Conservation (phyloP, 2,329 filamentous ascomycete species). For the Ascochyta fabae region DNA sequence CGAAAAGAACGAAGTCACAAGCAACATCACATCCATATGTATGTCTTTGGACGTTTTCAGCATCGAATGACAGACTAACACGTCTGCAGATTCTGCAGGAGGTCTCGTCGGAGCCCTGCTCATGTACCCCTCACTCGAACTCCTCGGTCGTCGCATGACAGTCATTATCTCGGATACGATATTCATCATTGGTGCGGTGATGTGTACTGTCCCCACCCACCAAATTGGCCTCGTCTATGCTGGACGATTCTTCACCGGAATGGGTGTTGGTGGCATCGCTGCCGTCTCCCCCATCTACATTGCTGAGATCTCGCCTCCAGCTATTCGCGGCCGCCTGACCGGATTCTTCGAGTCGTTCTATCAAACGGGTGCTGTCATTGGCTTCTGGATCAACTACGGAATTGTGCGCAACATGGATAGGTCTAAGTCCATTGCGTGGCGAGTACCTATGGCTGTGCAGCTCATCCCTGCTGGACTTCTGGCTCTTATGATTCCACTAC, state of each 20-base stretch:
- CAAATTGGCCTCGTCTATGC: slow-evolving; percentile 50
- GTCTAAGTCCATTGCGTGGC: slow-evolving; percentile 52
- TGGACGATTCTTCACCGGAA: slow-evolving; percentile 49
- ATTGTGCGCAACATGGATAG: slow-evolving; percentile 54
- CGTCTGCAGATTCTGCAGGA: slow-evolving; percentile 51
- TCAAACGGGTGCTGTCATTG: slow-evolving; percentile 46
- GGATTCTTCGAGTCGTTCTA: slow-evolving; percentile 58
- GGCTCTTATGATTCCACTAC: slow-evolving; percentile 51
- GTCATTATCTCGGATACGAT: slow-evolving; percentile 56
- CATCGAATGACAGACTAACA: not conserved
- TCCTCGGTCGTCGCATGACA: slow-evolving; percentile 59
- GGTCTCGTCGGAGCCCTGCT: slow-evolving; percentile 61
- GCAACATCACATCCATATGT: slow-evolving; percentile 58
- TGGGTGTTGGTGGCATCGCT: slow-evolving; percentile 48
- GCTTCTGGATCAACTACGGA: slow-evolving; percentile 58
- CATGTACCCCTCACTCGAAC: slow-evolving; percentile 54
- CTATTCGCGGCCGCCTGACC: slow-evolving; percentile 64
- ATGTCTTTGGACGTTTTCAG: slow-evolving; percentile 1
- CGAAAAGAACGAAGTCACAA: slow-evolving; percentile 53
- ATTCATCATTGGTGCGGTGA: slow-evolving; percentile 51
- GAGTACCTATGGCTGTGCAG: slow-evolving; percentile 65
- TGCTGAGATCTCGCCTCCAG: slow-evolving; percentile 63
- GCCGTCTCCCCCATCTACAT: slow-evolving; percentile 68
- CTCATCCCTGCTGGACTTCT: slow-evolving; percentile 70
- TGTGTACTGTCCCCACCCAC: slow-evolving; percentile 44